Conservation (phyloP, 2,329 filamentous ascomycete species). For the Claviceps africana region DNA sequence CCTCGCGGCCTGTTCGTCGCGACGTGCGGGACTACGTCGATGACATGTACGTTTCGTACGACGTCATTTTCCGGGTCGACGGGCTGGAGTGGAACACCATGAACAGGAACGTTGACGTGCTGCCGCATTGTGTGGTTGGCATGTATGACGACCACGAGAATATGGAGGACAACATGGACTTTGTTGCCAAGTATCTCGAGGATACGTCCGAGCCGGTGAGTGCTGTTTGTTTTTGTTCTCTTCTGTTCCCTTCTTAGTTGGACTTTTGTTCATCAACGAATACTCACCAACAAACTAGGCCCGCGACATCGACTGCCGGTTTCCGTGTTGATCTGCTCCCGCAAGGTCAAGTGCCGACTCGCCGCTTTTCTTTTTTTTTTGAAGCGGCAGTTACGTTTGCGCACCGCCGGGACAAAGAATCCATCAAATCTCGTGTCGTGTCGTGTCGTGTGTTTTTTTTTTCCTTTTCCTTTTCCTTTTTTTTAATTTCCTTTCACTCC, state of each 20-base stretch:
- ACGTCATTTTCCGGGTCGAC: background rate
- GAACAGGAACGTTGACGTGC: background rate
- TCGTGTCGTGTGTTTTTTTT: too few relatives aligned
- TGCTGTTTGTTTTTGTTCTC: background rate
- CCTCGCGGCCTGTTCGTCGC: background rate
- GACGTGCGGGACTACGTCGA: too few relatives aligned
- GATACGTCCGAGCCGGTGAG: background rate
- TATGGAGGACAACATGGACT: background rate
- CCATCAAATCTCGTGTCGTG: too few relatives aligned
- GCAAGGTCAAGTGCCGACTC: background rate
- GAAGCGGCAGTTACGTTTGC: too few relatives aligned
- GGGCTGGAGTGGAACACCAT: background rate
- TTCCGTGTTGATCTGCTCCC: conserved; percentile 6
- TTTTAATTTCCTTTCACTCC: too few relatives aligned
- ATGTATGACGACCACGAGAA: background rate
- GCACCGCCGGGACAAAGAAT: too few relatives aligned
- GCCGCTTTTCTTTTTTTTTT: too few relatives aligned
- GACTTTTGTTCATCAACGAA: too few relatives aligned
- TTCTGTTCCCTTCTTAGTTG: background rate
- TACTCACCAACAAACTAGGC: background rate
- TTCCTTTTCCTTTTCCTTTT: too few relatives aligned
- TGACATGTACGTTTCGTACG: background rate
- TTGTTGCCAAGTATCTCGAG: background rate
- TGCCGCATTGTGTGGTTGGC: background rate
- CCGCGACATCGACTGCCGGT: background rate